Evolutionary conservation across 352 stramenopile genomes (phyloP), one percentile per base, ranked within the genome.

Genomic region (Globisporangium polare): DNA sequence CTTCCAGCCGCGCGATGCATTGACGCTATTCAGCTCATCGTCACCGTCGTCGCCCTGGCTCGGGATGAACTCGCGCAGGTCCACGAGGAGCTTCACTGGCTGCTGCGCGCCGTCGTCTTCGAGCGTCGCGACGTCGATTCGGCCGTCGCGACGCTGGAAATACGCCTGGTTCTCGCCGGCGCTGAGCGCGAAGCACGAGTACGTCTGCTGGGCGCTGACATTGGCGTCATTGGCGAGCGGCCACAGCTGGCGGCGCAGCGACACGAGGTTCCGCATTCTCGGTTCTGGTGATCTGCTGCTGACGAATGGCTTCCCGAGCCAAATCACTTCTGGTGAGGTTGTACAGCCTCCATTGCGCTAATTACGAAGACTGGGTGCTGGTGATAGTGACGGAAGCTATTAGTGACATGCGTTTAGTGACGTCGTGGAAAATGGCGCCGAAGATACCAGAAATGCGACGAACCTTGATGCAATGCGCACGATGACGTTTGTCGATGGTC

Each of bases 211-310:
- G 18, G 29, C 3, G 2, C 37, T 49, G 37, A 60, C 58, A 7
- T 33, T 33, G 3, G 46, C 37, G 51, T 27, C n/a, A 46, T 57
- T 54, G 41, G 41, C 41, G 42, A 88, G 62, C 47, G 67, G 56
- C 78, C 78, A 83, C 60, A 71, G 60, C 43, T 69, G 71, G 31
- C 73, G 81, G 46, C 70, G 72, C 50, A 90, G 56, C 17, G 73
- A 67, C 60, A 89, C 73, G 42, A 90, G 71, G 57, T 90, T 90
- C 35, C 75, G 73, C 81, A 90, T 80, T 49, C 5, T 49, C 37
- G 39, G n/a, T 22, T 12, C 13, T 41, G 27, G 29, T 22, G 37
- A 37, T 35, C 43, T 39, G 24, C 22, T 39, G 24, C 18, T 53
- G 50, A 54, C 57, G 52, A 50, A 41, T 62, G 51, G 61, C 35